Base-by-base conservation (phyloP, 192 early-diverging fungal species). In the Funneliformis geosporum region DNA sequence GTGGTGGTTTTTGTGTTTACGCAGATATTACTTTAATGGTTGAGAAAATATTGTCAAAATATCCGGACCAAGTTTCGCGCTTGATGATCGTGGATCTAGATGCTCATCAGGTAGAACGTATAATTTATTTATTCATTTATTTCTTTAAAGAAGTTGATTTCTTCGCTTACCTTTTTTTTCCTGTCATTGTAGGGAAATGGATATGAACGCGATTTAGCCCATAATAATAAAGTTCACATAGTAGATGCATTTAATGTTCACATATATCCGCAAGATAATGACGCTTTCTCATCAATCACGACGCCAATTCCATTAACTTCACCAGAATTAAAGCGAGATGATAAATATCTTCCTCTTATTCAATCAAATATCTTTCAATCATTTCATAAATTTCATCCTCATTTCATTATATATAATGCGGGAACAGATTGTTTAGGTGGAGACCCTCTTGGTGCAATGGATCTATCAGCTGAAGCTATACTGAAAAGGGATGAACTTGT, bases 61-160 rank as follows among this genome's bases (percentile, higher is more conserved):
- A 50, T 47, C 68, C 46, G 16, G 42, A 79, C 14, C 47, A 62
- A 38, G 70, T 79, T 44, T 62, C 60, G 25, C 73, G 71, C 43
- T 16, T 79, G 3, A 79, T 79, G 78, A 79, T 79, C 73, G 47
- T 79, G 14, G 78, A 79, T 79, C 39, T 79, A 39, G 78, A 79
- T 60, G 78, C 78, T 21, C 78, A 79, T 73, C 78, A 79, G 55
- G 78, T 79, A 61, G 3, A 7, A 38, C 18, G 55, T 61, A 62
- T n/a, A 46, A 47, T 27, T 77, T 6, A 21, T 16, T 67, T 16
- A 25, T 42, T 8, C 16, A 66, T 18, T 25, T 7, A 46, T 60
- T 33, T 47, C 40, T 69, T n/a, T 2, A 33, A 33, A 2, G 33
- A 33, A 33, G 33, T 69, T 78, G 50, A 47, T 66, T 46, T 12